Evolutionary conservation across 1,139 yeast species (phyloP).

Genomic region (Tardiomyces blankii): DNA sequence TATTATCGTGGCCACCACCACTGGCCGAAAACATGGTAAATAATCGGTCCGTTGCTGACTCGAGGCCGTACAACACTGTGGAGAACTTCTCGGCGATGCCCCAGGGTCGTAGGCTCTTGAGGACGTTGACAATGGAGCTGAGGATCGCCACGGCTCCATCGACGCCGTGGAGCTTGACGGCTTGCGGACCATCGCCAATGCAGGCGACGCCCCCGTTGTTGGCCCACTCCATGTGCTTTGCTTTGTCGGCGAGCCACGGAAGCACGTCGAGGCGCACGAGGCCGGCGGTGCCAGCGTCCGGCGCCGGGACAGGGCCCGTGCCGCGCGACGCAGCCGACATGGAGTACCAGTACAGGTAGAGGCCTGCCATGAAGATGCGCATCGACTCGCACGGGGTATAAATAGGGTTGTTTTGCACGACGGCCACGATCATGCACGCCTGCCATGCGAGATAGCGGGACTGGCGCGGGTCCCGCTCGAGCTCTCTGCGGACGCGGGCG

Average conservation of each 20-base stretch:
- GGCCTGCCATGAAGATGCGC: constrained; percentile 12
- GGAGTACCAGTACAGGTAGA: constrained; percentile 11
- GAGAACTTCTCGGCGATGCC: constrained; percentile 6
- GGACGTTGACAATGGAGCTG: constrained; percentile 3
- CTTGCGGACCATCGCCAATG: constrained; percentile 2
- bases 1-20: no score
- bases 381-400: constrained; percentile 12
- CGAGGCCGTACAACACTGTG: not conserved
- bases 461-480: constrained; percentile 9
- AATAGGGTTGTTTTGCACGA: constrained; percentile 7
- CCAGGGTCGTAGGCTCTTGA: constrained; percentile 5
- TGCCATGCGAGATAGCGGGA: constrained; percentile 13
- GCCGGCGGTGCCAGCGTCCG: constrained; percentile 1
- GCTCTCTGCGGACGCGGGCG: constrained; percentile 6
- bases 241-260: constrained; percentile 4
- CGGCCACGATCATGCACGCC: constrained; percentile 10
- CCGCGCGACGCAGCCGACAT: constrained; percentile 1
- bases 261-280: constrained; percentile 4
- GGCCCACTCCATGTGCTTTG: constrained; percentile 4
- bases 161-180: constrained; percentile 4
- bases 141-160: constrained; percentile 5
- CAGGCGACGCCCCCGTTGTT: constrained; percentile 5
- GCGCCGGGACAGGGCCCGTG: not conserved
- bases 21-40: not conserved
- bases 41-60: not conserved